Conservation (phyloP, 768 basidiomycete species). For the Mycena kentingensis region DNA sequence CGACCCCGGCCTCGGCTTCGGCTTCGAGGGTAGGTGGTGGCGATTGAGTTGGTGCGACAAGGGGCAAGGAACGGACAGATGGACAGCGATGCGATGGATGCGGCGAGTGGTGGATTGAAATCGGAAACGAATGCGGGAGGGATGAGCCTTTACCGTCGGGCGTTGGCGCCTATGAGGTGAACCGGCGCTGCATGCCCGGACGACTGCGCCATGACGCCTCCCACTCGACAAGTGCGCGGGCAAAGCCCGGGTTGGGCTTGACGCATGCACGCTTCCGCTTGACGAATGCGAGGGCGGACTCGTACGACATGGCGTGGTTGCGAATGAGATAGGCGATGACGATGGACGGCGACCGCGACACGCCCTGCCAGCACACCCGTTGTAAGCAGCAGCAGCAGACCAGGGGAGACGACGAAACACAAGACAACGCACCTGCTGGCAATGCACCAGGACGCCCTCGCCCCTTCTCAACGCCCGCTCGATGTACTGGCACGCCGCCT, state of each 20-base stretch:
- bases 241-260: constrained; percentile 80
- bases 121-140: too few species aligned
- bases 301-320: constrained; percentile 71
- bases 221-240: constrained; percentile 60
- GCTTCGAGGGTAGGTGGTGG: too few species aligned
- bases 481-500: constrained; percentile 68
- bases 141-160: too few species aligned
- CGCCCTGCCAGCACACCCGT: constrained; percentile 47
- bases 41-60: too few species aligned
- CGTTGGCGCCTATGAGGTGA: too few species aligned
- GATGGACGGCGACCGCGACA: constrained; percentile 76
- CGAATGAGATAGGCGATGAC: constrained; percentile 83
- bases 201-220: constrained; percentile 34
- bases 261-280: constrained; percentile 69
- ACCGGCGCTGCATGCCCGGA: constrained; percentile 5
- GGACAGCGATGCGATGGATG: too few species aligned
- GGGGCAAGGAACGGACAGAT: too few species aligned
- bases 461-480: constrained; percentile 61
- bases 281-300: constrained; percentile 60
- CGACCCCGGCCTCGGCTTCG: too few species aligned
- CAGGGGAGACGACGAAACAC: too few species aligned
- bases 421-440: constrained; percentile 69
- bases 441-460: constrained; percentile 73
- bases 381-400: constrained; percentile 3
- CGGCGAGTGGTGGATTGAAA: too few species aligned